These are phyloP conservation scores for Penicillium crystallinum DNA, from an alignment of 495 filamentous ascomycete species.

Conservation along the genomic window DNA sequence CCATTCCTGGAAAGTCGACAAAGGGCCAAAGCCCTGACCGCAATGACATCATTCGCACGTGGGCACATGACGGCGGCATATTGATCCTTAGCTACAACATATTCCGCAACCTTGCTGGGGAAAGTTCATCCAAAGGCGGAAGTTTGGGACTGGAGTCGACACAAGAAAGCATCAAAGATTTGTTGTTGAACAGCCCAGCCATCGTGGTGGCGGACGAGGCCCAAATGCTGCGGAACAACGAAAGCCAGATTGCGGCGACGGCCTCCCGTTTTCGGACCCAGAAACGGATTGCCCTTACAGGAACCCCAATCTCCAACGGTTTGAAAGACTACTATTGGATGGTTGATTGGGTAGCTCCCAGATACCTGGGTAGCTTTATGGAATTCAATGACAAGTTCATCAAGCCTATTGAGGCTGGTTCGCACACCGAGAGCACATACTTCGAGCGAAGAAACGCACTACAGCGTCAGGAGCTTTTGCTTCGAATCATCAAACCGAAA, in stretches of 20 bases:
- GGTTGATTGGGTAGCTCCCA: conserved; percentile 83
- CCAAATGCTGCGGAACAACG: conserved; percentile 66
- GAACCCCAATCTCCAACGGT: conserved; percentile 80
- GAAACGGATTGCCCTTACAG: conserved; percentile 80
- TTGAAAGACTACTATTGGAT: conserved; percentile 77
- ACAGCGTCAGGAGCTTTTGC: conserved; percentile 64
- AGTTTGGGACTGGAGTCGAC: conserved; percentile 31
- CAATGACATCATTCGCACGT: conserved; percentile 42
- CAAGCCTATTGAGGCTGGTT: conserved; percentile 66
- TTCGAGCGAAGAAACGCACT: conserved; percentile 52
- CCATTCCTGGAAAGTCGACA: conserved; percentile 9
- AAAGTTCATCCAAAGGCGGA: background rate
- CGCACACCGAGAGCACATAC: conserved; percentile 56
- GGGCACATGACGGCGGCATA: conserved; percentile 64
- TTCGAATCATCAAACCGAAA: conserved; percentile 68
- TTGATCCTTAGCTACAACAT: conserved; percentile 69
- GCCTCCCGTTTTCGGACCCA: conserved; percentile 56
- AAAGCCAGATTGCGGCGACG: conserved; percentile 45
- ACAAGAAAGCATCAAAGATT: conserved; percentile 28
- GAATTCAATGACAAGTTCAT: conserved; percentile 67
- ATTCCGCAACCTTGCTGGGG: conserved; percentile 44
- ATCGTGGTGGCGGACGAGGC: conserved; percentile 89
- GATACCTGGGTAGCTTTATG: conserved; percentile 58
- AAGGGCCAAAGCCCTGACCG: conserved; percentile 26
- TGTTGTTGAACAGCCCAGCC: conserved; percentile 56